Conservation (phyloP, 257 asterid species). For the Salvia rosmarinus region DNA sequence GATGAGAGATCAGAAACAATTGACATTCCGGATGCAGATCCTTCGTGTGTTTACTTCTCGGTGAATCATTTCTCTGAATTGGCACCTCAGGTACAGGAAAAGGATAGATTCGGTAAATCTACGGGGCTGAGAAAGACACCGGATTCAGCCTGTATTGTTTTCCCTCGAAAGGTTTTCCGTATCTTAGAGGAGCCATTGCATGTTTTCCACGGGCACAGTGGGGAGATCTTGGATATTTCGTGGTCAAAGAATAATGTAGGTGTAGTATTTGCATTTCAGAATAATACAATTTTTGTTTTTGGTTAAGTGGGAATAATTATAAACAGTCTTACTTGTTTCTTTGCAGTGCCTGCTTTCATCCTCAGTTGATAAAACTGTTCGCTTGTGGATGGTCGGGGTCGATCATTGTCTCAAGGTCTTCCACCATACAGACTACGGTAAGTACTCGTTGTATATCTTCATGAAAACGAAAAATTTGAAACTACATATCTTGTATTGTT, state of each 20-base stretch:
- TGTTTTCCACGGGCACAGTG: constrained; percentile 71
- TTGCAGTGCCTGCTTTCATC: constrained; percentile 81
- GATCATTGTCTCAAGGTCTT: constrained; percentile 77
- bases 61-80: constrained; percentile 74
- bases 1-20: constrained; percentile 63
- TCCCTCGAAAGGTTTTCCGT: constrained; percentile 79
- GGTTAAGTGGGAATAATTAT: neutral
- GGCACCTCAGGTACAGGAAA: constrained; percentile 57
- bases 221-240: constrained; percentile 75
- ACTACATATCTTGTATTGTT: constrained; percentile 8
- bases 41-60: constrained; percentile 81
- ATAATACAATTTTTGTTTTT: constrained; percentile 9
- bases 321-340: constrained; percentile 20
- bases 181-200: constrained; percentile 77
- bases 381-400: constrained; percentile 83
- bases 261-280: neutral
- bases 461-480: neutral
- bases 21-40: constrained; percentile 71
- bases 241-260: constrained; percentile 87
- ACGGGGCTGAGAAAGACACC: constrained; percentile 53
- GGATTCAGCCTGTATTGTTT: constrained; percentile 79
- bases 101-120: constrained; percentile 50
- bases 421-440: constrained; percentile 83
- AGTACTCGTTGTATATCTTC: neutral
- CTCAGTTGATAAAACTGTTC: constrained; percentile 88